Evolutionary conservation across 202 grass and related monocot genomes (phyloP), one percentile per base, ranked within the genome.

Genomic region (Saccharum hybrid): DNA sequence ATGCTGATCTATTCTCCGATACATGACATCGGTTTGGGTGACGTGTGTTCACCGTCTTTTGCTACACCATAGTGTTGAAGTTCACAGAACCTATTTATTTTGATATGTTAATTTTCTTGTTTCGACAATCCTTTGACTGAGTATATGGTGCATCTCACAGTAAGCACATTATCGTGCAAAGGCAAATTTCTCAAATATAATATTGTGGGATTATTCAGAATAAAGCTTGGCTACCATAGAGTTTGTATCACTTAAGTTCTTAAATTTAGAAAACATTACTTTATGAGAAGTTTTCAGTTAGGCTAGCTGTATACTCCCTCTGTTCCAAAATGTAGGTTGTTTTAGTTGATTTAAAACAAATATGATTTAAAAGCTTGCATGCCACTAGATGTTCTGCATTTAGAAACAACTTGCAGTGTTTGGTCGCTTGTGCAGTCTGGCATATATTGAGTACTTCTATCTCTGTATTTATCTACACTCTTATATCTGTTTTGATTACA

Each of bases 401-500:
- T 39, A 21, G 11, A 68, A 39, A 34, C 18, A 8, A 68, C 13
- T 57, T 28, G 4, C 22, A 60, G 19, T 80, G 2, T 68, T 66
- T 52, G 45, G 0, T 16, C 14, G 3, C 61, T 52, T 79, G 3
- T n/a, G 14, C 16, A 65, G 8, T 64, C n/a, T 74, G 13, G 37
- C 23, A 82, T 87, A 81, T 62, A 60, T 82, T 18, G 0, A 12
- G 30, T 64, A 48, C 57, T 30, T 71, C 36, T 83, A 72, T 65
- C 60, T 66, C 8, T 72, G 28, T 18, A 10, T 77, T n/a, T 60
- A 38, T 83, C 23, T 72, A 66, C 46, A 22, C 41, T 82, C 67
- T 84, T 30, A 74, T 85, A 77, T 45, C 73, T 80, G 49, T 82
- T 81, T 75, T 86, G 48, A 46, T 81, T 78, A 64, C 33, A 69